phyloP scores from a whole-genome alignment of 441 rosid species.

The Iberis amara region DNA sequence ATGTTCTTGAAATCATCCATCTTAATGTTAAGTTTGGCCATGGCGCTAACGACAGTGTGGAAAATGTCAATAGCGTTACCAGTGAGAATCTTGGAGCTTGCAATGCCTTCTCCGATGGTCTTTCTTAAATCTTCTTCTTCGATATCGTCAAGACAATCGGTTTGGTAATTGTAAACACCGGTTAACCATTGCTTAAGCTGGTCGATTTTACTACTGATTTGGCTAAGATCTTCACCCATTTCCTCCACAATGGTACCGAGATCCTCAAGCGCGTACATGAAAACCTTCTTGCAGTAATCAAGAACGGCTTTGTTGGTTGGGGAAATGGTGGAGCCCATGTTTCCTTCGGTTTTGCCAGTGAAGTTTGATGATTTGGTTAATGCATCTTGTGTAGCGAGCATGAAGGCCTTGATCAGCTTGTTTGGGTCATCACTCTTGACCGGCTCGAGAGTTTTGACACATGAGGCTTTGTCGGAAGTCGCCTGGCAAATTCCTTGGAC shows the following conservation, averaged over 20 bases:
- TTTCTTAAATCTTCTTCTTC: conserved; percentile 32
- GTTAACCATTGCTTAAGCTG: conserved; percentile 62
- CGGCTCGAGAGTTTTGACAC: conserved; percentile 48
- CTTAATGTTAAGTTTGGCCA: conserved; percentile 31
- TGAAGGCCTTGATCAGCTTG: conserved; percentile 44
- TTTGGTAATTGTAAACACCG: conserved; percentile 53
- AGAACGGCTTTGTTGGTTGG: conserved; percentile 42
- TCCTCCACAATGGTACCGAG: conserved; percentile 37
- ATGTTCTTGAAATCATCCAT: conserved; percentile 23
- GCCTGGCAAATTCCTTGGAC: conserved; percentile 51
- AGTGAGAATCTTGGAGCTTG: conserved; percentile 40
- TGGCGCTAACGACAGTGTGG: conserved; percentile 33
- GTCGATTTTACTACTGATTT: conserved; percentile 31
- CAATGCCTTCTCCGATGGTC: conserved; percentile 31
- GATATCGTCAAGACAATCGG: conserved; percentile 61
- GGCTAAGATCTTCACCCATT: conserved; percentile 35
- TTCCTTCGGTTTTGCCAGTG: conserved; percentile 30
- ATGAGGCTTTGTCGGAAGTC: conserved; percentile 53
- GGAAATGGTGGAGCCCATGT: conserved; percentile 24
- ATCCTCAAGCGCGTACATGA: conserved; percentile 43
- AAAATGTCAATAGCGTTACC: conserved; percentile 48
- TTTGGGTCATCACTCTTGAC: conserved; percentile 54
- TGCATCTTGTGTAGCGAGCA: conserved; percentile 36
- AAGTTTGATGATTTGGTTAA: conserved; percentile 36
- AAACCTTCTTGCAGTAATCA: conserved; percentile 57